These are phyloP conservation scores for Paramecium primaurelia DNA, from an alignment of 73 alveolate genomes.

Conservation along the genomic window DNA sequence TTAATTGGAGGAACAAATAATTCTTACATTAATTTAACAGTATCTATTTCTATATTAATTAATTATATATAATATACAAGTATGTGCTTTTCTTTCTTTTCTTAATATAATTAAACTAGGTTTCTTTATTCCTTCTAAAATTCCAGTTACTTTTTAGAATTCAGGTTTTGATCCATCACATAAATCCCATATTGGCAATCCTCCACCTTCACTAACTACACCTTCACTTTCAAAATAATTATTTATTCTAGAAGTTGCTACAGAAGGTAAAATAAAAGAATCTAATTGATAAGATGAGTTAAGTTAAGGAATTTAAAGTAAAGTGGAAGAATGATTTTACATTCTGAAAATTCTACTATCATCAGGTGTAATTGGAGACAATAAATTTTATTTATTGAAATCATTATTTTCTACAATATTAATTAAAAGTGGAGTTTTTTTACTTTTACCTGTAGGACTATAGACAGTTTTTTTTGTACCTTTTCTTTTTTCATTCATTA, in stretches of 20 bases:
- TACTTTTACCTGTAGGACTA: slow-evolving; percentile 1
- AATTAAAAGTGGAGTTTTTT: not conserved
- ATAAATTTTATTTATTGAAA: not conserved
- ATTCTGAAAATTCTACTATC: not conserved
- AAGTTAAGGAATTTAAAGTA: not conserved
- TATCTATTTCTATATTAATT: not conserved
- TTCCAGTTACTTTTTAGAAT: not conserved
- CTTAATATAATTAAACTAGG: not conserved
- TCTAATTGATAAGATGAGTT: not conserved
- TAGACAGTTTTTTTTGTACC: not conserved
- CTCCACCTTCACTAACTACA: slow-evolving; percentile 36
- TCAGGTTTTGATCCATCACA: not conserved
- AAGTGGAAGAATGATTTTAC: not conserved
- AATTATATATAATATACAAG: not conserved
- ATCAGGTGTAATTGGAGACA: not conserved
- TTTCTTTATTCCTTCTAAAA: not conserved
- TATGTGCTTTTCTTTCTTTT: not conserved
- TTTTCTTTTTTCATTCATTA: slow-evolving; percentile 16
- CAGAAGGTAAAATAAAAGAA: not conserved
- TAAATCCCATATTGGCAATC: slow-evolving; percentile 28
- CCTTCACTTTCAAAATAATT: slow-evolving; percentile 23
- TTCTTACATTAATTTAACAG: not conserved
- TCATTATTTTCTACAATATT: not conserved
- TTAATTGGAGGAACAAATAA: not conserved
- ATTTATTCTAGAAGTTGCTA: not conserved